phyloP scores from a whole-genome alignment of 345 rosid species.

The Capsella bursapastoris region DNA sequence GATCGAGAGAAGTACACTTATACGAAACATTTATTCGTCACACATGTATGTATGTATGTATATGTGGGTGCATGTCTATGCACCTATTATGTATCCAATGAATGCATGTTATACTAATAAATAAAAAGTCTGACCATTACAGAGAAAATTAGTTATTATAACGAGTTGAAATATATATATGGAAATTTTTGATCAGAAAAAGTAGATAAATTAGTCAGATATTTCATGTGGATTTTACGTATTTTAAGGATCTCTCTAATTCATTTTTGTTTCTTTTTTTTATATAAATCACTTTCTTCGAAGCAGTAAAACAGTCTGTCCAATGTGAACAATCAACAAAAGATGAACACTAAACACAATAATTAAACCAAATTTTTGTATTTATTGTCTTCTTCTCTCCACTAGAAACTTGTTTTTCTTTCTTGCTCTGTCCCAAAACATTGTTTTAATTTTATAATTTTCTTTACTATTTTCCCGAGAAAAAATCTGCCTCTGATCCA shows the following conservation, averaged over 20 bases:
- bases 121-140: slow-evolving; percentile 25
- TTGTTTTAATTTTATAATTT: background rate
- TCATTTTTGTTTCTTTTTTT: background rate
- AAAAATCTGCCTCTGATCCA: slow-evolving; percentile 34
- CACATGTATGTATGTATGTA: background rate
- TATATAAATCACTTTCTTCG: slow-evolving; percentile 14
- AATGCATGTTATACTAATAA: slow-evolving; percentile 27
- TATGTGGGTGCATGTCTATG: background rate
- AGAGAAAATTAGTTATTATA: slow-evolving; percentile 18
- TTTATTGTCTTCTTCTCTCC: slow-evolving; percentile 33
- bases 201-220: slow-evolving; percentile 8
- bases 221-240: slow-evolving; percentile 48
- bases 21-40: slow-evolving; percentile 41
- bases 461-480: slow-evolving; percentile 30
- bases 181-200: slow-evolving; percentile 33
- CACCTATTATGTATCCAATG: slow-evolving; percentile 8
- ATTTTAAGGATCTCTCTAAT: slow-evolving; percentile 47
- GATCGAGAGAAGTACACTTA: slow-evolving; percentile 23
- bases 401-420: background rate
- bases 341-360: background rate
- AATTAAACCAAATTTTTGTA: slow-evolving; percentile 6
- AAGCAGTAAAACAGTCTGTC: slow-evolving; percentile 44
- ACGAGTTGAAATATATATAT: slow-evolving; percentile 30
- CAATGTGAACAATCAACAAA: slow-evolving; percentile 29
- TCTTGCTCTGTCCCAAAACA: slow-evolving; percentile 25